These are phyloP conservation scores for Malus sieversii DNA, from an alignment of 306 rosid species.

Conservation along the genomic window DNA sequence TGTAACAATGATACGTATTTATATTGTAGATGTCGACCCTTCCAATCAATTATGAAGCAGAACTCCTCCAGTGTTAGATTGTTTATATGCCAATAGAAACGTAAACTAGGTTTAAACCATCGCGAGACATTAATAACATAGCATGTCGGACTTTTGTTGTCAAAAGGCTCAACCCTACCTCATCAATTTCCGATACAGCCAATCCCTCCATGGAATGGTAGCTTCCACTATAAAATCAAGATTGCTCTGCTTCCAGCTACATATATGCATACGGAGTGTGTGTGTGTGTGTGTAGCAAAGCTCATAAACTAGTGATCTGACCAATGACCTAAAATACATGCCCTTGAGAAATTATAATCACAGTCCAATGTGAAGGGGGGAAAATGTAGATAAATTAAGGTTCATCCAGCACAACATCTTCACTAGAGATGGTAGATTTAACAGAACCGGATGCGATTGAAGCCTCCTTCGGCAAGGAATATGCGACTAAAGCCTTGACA, in stretches of 20 bases:
- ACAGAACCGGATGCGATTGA: slow-evolving; percentile 30
- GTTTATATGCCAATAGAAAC: too few species aligned
- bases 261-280: too few species aligned
- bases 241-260: too few species aligned
- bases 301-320: neutral
- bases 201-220: too few species aligned
- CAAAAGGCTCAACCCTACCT: too few species aligned
- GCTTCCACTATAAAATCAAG: too few species aligned
- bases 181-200: too few species aligned
- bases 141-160: neutral
- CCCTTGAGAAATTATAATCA: neutral
- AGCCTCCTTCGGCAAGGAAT: slow-evolving; percentile 25
- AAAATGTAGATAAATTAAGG: neutral
- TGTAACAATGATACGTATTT: neutral
- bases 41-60: neutral
- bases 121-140: neutral
- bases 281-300: too few species aligned
- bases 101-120: neutral
- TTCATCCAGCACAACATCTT: slow-evolving; percentile 33
- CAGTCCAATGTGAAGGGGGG: neutral
- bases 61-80: neutral
- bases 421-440: slow-evolving; percentile 34
- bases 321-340: neutral
- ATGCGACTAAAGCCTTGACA: slow-evolving; percentile 44
- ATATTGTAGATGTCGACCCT: neutral